Base-by-base conservation (phyloP, 2,329 filamentous ascomycete genomes). In the Fusarium mundagurra region DNA sequence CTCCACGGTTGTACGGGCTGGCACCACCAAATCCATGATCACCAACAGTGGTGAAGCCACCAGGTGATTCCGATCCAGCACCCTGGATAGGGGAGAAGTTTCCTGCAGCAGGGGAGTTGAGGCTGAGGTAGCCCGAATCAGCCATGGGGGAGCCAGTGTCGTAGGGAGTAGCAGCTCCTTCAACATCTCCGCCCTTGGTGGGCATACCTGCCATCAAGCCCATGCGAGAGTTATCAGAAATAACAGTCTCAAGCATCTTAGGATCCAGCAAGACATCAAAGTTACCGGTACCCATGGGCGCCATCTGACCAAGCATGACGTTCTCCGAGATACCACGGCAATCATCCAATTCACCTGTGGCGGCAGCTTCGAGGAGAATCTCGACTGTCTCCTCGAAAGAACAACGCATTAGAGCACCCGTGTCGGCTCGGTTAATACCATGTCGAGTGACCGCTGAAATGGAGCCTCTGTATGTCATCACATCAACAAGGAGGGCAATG, bases 381-480 rank as follows among this genome's bases (percentile, higher is more conserved):
- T 99, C 97, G 45, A 99, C 96, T 1, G 96, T 99, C 84, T 99
- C 97, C 85, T 99, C 96, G 85, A 99, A 99, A 5, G 96, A 99
- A 88, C 97, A 99, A 83, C 96, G 93, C 96, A 99, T 99, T 79
- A 99, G 88, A 16, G 96, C 97, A 87, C 96, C 96, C 71, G 97
- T 99, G 81, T 99, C 96, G 33, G 96, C 94, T 79, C 96, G 92
- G 86, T 99, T 99, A 86, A 99, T 99, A 85, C 96, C 96, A 82
- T 99, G 96, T 84, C 96, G 94, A 64, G 96, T 99, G 73, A 99
- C 96, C 20, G 96, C 96, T 83, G 98, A 98, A 79, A 99, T 92
- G 78, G 93, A 92, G 76, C 96, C 96, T 79, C 96, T 91, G 79
- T 97, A 95, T 34, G 95, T 98, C 96, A 99, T 99, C 73, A 99